A percentile compares a stretch with the other conserved stretches of the same genome.
phyloP scores from a whole-genome alignment of 1,139 yeast species.

The Hyphopichia khmerensis region DNA sequence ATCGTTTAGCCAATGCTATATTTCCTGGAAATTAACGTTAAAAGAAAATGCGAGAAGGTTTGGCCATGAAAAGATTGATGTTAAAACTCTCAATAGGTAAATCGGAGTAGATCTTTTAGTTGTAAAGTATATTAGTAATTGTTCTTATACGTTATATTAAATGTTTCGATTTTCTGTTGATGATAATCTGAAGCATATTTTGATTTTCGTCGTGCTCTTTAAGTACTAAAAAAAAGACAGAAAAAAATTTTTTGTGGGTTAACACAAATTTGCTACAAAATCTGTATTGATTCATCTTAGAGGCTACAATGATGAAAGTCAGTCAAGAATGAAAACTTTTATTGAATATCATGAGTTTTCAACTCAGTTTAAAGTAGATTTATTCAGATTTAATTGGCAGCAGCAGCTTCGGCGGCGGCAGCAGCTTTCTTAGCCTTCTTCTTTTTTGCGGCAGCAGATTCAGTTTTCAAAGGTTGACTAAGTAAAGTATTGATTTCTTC shows the following conservation, averaged over 20 bases:
- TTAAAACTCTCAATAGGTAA: no score
- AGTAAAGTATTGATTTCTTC: conserved; percentile 52
- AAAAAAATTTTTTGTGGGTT: neutral
- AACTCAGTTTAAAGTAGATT: no score
- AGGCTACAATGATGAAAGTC: neutral
- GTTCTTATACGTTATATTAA: neutral
- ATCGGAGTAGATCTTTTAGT: no score
- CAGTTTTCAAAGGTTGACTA: conserved; percentile 53
- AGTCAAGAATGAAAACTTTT: no score
- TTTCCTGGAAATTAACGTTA: no score
- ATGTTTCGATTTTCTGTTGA: neutral
- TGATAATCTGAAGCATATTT: neutral
- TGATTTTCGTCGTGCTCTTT: neutral
- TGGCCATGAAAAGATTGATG: no score
- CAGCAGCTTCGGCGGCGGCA: neutral
- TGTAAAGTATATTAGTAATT: no score
- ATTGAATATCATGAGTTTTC: no score
- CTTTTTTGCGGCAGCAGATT: conserved; percentile 42
- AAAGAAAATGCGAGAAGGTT: no score
- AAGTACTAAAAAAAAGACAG: no score
- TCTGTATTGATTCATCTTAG: neutral
- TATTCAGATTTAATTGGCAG: neutral
- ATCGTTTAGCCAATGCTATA: no score
- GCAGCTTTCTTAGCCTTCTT: conserved; percentile 15
- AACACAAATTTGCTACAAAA: neutral